Conservation (phyloP, 2,329 filamentous ascomycete genomes). For the Colletotrichum sp. region DNA sequence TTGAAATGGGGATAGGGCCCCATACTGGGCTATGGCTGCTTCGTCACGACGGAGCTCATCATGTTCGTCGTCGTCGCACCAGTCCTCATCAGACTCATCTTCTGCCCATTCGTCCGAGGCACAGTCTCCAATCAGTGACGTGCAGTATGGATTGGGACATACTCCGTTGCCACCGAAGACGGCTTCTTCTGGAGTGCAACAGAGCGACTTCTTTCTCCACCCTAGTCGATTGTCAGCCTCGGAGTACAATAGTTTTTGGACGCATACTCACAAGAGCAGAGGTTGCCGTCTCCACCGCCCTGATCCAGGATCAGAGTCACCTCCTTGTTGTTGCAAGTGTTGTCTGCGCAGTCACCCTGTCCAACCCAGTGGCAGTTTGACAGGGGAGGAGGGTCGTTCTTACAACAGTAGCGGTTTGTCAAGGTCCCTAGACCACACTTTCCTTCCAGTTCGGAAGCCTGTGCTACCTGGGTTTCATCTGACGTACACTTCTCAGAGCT, state of each 20-base stretch:
- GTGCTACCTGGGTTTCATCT: too few species aligned
- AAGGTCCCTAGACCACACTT: background rate
- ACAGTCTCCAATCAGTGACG: too few species aligned
- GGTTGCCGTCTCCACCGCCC: background rate
- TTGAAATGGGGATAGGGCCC: too few species aligned
- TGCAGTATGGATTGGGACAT: too few species aligned
- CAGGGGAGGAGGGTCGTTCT: background rate
- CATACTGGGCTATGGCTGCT: too few species aligned
- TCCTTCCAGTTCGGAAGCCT: too few species aligned
- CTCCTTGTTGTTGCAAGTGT: slow-evolving; percentile 15
- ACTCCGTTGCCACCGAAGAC: too few species aligned
- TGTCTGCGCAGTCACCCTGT: slow-evolving; percentile 17
- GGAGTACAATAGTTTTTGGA: background rate
- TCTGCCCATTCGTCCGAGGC: too few species aligned
- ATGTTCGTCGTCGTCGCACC: too few species aligned
- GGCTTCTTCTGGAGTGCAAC: background rate
- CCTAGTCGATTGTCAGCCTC: background rate
- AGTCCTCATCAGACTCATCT: too few species aligned
- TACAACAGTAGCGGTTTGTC: background rate
- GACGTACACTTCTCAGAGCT: too few species aligned
- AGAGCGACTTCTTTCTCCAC: background rate
- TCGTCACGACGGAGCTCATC: too few species aligned
- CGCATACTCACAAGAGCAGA: background rate
- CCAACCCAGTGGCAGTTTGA: slow-evolving; percentile 20
- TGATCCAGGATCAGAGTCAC: background rate